Percentiles rank a stretch among this genome's conserved stretches.
These are phyloP conservation scores for Anthracocystis setariae DNA, from an alignment of 1,284 basidiomycete species.

Conservation along the genomic window DNA sequence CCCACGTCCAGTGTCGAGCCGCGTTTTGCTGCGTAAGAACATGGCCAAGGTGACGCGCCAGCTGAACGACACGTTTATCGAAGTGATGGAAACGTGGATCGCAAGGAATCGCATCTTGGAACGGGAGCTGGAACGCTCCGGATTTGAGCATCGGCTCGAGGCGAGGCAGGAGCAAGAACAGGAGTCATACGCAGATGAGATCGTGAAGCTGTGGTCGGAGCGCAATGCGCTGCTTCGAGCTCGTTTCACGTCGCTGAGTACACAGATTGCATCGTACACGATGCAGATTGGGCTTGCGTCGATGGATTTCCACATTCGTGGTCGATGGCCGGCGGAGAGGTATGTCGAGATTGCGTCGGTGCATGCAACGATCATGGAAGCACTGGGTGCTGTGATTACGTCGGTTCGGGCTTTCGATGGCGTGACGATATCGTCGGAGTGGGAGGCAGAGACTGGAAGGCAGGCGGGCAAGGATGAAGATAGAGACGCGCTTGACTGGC, in stretches of 20 bases:
- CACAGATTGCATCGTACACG: slow-evolving; percentile 66
- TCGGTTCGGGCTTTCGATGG: slow-evolving; percentile 34
- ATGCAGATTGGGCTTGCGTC: slow-evolving; percentile 72
- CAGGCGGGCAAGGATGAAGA: too few species aligned
- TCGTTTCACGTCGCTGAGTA: slow-evolving; percentile 69
- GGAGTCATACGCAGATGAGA: slow-evolving; percentile 30
- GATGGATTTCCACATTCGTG: slow-evolving; percentile 68
- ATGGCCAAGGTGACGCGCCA: slow-evolving; percentile 67
- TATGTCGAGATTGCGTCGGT: slow-evolving; percentile 70
- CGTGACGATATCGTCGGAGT: slow-evolving; percentile 1
- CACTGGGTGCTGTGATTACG: slow-evolving; percentile 35
- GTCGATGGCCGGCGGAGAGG: slow-evolving; percentile 72
- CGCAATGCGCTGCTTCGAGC: slow-evolving; percentile 52
- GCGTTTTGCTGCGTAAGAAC: slow-evolving; percentile 71
- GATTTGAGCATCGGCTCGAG: slow-evolving; percentile 71
- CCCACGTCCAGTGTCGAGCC: slow-evolving; percentile 71
- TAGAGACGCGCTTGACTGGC: slow-evolving; percentile 30
- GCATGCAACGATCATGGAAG: slow-evolving; percentile 50
- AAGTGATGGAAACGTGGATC: slow-evolving; percentile 44
- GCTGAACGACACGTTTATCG: slow-evolving; percentile 34
- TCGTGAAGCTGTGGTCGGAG: slow-evolving; percentile 24
- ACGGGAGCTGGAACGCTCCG: slow-evolving; percentile 66
- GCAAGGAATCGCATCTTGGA: slow-evolving; percentile 68
- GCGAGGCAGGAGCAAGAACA: slow-evolving; percentile 46
- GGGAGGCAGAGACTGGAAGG: slow-evolving; percentile 2